phyloP scores from a whole-genome alignment of 345 rosid genomes.

The Cardamine resedifolia region DNA sequence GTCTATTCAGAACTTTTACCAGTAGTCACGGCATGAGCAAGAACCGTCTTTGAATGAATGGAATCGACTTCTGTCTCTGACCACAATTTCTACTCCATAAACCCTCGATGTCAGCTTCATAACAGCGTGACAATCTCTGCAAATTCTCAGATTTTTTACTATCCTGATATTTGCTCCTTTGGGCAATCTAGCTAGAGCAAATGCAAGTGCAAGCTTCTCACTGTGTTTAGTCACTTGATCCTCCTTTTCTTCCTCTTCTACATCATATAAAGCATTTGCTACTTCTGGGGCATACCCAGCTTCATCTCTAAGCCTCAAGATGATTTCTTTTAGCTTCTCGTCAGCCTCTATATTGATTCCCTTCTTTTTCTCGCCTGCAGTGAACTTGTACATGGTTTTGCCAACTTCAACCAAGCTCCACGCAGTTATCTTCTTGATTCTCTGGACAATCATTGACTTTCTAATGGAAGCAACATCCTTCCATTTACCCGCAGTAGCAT shows the following conservation, averaged over 20 bases:
- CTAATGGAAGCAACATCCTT: constrained; percentile 53
- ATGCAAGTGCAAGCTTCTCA: constrained; percentile 72
- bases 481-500: constrained; percentile 54
- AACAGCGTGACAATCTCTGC: constrained; percentile 57
- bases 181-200: constrained; percentile 48
- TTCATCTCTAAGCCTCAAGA: constrained; percentile 41
- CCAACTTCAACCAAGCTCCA: constrained; percentile 52
- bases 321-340: constrained; percentile 32
- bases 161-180: constrained; percentile 47
- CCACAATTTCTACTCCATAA: constrained; percentile 54
- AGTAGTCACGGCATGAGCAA: constrained; percentile 66
- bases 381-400: constrained; percentile 32
- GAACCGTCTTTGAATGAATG: constrained; percentile 51
- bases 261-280: constrained; percentile 49
- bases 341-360: constrained; percentile 18
- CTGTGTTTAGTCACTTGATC: constrained; percentile 56
- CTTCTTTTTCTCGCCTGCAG: constrained; percentile 31
- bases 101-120: constrained; percentile 56
- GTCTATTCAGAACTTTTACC: constrained; percentile 34
- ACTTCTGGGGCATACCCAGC: constrained; percentile 59
- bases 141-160: constrained; percentile 63
- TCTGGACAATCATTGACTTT: constrained; percentile 38
- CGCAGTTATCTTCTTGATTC: constrained; percentile 50
- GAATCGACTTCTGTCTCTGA: constrained; percentile 66
- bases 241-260: constrained; percentile 66